A percentile compares a stretch with the other conserved stretches of the same genome.
phyloP scores from a whole-genome alignment of 2,329 filamentous ascomycete species.

The Mycosphaerella arachidis region DNA sequence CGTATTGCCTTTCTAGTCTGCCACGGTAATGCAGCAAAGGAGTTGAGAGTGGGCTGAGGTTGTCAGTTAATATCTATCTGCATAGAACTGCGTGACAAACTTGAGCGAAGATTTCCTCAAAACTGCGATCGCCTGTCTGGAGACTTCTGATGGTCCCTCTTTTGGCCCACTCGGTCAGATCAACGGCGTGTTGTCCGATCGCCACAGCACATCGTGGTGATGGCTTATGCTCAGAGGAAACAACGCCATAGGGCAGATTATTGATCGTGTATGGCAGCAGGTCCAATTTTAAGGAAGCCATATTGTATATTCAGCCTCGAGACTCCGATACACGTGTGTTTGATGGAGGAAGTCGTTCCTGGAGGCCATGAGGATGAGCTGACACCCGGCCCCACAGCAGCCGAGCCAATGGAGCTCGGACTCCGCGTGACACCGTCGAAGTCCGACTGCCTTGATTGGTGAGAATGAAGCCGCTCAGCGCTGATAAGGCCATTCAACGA shows the following conservation, averaged over 20 bases:
- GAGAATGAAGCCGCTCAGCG: no score
- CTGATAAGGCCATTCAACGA: no score
- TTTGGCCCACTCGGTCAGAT: slow-evolving; percentile 24
- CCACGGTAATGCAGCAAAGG: slow-evolving; percentile 46
- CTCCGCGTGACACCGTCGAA: not conserved
- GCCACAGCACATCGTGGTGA: slow-evolving; percentile 30
- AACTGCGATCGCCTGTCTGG: slow-evolving; percentile 13
- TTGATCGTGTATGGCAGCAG: slow-evolving; percentile 25
- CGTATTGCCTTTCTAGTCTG: slow-evolving; percentile 37
- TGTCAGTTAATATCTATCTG: not conserved
- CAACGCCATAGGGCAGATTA: slow-evolving; percentile 30
- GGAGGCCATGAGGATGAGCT: not conserved
- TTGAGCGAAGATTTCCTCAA: slow-evolving; percentile 22
- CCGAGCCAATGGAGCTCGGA: not conserved
- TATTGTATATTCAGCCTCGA: not conserved
- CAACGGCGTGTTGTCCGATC: slow-evolving; percentile 29
- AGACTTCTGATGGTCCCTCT: slow-evolving; percentile 20
- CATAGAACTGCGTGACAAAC: slow-evolving; percentile 3
- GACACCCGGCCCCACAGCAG: not conserved
- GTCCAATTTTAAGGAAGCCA: slow-evolving; percentile 22
- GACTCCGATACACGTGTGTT: not conserved
- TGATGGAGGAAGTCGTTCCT: not conserved
- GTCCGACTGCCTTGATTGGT: not conserved
- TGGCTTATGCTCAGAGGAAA: slow-evolving; percentile 23
- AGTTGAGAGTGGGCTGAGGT: slow-evolving; percentile 42